phyloP scores from a whole-genome alignment of 306 rosid species.

The Ammopiptanthus mongolicus region DNA sequence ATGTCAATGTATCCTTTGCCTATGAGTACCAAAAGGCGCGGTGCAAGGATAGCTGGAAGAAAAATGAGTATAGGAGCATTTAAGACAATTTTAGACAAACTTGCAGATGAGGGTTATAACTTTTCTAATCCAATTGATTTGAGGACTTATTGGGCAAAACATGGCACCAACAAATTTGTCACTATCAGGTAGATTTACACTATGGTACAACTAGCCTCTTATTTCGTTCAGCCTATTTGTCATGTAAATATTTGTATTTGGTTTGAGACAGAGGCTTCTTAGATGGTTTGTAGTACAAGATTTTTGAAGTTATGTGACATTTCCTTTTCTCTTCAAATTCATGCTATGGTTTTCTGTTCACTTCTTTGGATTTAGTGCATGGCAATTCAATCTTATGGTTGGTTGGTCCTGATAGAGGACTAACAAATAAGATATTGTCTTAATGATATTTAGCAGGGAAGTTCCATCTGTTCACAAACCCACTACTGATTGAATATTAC shows the following conservation, averaged over 20 bases:
- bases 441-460: neutral
- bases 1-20: conserved; percentile 87
- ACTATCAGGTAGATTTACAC: conserved; percentile 77
- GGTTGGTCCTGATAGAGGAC: conserved; percentile 8
- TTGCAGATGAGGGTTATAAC: conserved; percentile 90
- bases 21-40: conserved; percentile 94
- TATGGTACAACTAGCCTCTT: conserved; percentile 30
- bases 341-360: conserved; percentile 17
- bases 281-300: conserved; percentile 50
- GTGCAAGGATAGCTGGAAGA: conserved; percentile 96
- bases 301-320: conserved; percentile 39
- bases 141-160: conserved; percentile 94
- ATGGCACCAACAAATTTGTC: conserved; percentile 98
- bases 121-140: conserved; percentile 90
- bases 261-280: conserved; percentile 54
- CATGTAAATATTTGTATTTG: conserved; percentile 66
- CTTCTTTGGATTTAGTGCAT: conserved; percentile 22
- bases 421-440: neutral
- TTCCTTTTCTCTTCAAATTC: conserved; percentile 17
- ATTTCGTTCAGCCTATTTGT: conserved; percentile 38
- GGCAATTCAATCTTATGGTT: conserved; percentile 28
- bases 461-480: neutral
- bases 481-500: neutral
- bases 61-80: conserved; percentile 99
- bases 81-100: conserved; percentile 95